These are phyloP conservation scores for Zea luxurians DNA, from an alignment of 176 grass and related monocot species.

Conservation along the genomic window DNA sequence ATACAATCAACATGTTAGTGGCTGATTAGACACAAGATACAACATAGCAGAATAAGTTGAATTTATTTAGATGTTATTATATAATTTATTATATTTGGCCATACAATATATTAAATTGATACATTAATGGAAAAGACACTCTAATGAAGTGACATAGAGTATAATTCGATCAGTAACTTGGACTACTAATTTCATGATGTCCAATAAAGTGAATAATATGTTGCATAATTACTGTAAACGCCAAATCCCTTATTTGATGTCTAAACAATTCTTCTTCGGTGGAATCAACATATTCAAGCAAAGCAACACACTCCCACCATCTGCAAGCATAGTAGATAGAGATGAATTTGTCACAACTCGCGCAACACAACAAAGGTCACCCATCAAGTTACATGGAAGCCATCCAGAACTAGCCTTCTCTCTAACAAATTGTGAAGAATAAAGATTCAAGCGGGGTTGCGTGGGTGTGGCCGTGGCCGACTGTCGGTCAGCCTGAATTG, in stretches of 20 bases:
- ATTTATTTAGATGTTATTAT: conserved; percentile 4
- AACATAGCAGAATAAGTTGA: not conserved
- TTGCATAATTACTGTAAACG: conserved; percentile 62
- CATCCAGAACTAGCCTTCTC: not conserved
- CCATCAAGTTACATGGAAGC: conserved; percentile 22
- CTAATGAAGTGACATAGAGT: not conserved
- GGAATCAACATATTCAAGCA: conserved; percentile 80
- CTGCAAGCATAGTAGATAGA: conserved; percentile 49
- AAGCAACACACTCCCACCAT: conserved; percentile 96
- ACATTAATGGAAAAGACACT: not conserved
- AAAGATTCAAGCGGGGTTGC: conserved; percentile 21
- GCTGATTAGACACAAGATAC: conserved; percentile 9
- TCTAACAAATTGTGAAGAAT: not conserved
- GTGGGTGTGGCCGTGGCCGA: too few species aligned
- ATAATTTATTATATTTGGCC: not conserved
- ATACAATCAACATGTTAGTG: not conserved
- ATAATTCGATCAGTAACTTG: conserved; percentile 5
- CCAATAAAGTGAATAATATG: not conserved
- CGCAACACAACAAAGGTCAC: not conserved
- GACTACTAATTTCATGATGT: conserved; percentile 4
- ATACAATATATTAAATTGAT: not conserved
- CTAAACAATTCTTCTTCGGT: conserved; percentile 77
- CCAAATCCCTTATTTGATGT: conserved; percentile 74
- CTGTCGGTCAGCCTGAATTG: too few species aligned
- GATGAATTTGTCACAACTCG: too few species aligned